Base-by-base conservation (phyloP, 176 grass and related monocot species). In the Triticum monococcum region DNA sequence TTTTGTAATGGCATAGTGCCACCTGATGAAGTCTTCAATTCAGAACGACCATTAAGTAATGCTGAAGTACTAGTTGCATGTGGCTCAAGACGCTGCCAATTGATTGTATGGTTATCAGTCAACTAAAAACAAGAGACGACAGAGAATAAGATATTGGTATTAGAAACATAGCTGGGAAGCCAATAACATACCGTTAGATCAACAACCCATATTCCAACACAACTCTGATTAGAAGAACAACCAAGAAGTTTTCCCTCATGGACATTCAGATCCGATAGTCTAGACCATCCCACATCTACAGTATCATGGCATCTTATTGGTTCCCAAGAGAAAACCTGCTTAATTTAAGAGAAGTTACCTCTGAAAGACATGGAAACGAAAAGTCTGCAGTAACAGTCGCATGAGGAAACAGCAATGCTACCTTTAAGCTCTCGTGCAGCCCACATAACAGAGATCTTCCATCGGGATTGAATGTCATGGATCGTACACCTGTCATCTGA, bases 241-340 rank as follows among this genome's bases (percentile, higher is more conserved):
- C 97, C 97, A 85, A 99, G 92, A 89, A 97, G 94, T 95, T 99
- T 99, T 74, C 94, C 92, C 79, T 99, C 97, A 13, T 99, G 97
- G 23, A 94, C 90, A 84, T 99, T 99, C 56, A 97, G 84, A 93
- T 99, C 97, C 87, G 97, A 95, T 71, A 99, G 40, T 89, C 80
- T 96, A 73, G 97, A 99, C 97, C 97, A 99, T 66, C 97, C 97
- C 38, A 99, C 92, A 88, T 97, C 97, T 7, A 99, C 92, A 77
- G 97, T 91, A 72, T 99, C 97, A 84, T 92, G 90, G 72, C 92
- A 93, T 91, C 90, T 94, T 88, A 94, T 90, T 90, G 97, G 97
- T 71, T 97, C 97, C 97, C 97, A 99, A 16, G 94, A 99, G 80
- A 92, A 96, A 90, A 95, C 87, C 97, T 96, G 79, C 40, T 23